Base-by-base conservation (phyloP, 192 early-diverging fungal species). In the Coemansia nantahalensis region DNA sequence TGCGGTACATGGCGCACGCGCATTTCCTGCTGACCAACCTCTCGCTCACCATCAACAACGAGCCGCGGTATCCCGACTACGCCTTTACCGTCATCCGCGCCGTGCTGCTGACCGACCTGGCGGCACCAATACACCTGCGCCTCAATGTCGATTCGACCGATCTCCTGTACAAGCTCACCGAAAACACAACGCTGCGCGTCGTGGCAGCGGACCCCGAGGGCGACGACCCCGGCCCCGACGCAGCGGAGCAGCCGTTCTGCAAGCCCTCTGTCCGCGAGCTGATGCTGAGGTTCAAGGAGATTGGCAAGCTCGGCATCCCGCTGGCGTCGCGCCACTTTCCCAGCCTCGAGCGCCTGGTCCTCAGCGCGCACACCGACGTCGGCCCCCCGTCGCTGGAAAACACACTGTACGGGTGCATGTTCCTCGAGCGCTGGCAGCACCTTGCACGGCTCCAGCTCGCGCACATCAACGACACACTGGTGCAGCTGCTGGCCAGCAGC, bases 1-100 rank as follows among this genome's bases (percentile, higher is more conserved):
- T 75, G 71, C 71, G 59, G 39, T 75, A 67, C 52, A 75, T 75
- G 71, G 71, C 71, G 33, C 71, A 75, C 32, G 71, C 71, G n/a
- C 67, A 75, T 48, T 75, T 75, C 22, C 48, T 75, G 51, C 52
- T 75, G 47, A 67, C 51, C n/a, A 67, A 54, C 31, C 37, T 75
- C 28, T 46, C 55, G 23, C 42, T 75, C 34, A 75, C 71, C 1
- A 67, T 75, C 39, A 54, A 41, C 56, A 62, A 33, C 46, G 71
- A 67, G 64, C 49, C 58, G 38, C 54, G 42, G 19, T 75, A 75
- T 44, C 55, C 71, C 12, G 59, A 67, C 56, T 75, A 75, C 22
- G 65, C 58, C 33, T 75, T 67, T 21, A 67, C 64, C 0, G 71
- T 66, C 16, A 75, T 75, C 39, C 64, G 71, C 26, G 45, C 64